Conservation (phyloP, 2,329 filamentous ascomycete species). For the Herpomyces periplanetae region DNA sequence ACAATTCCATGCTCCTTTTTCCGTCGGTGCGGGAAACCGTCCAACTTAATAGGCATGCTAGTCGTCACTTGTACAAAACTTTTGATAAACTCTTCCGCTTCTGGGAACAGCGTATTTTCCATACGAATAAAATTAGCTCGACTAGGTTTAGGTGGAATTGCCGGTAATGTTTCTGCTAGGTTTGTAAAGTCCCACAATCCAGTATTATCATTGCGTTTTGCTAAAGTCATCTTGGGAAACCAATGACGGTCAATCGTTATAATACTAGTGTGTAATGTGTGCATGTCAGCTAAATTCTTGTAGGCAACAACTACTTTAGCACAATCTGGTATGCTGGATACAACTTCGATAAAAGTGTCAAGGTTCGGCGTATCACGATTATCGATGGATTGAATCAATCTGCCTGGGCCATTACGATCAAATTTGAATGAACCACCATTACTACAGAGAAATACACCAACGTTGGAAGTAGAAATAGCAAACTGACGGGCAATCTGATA, state of each 20-base stretch:
- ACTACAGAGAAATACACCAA: conserved; percentile 71
- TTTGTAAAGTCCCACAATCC: conserved; percentile 85
- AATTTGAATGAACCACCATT: conserved; percentile 79
- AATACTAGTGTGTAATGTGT: conserved; percentile 72
- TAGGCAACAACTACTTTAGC: conserved; percentile 72
- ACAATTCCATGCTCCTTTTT: conserved; percentile 87
- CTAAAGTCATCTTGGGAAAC: conserved; percentile 73
- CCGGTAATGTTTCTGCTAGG: conserved; percentile 37
- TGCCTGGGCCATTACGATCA: conserved; percentile 57
- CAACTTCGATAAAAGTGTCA: conserved; percentile 54
- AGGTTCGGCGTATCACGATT: conserved; percentile 65
- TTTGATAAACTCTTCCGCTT: conserved; percentile 64
- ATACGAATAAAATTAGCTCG: conserved; percentile 73
- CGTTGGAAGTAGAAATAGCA: conserved; percentile 36
- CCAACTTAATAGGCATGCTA: conserved; percentile 72
- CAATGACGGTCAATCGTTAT: conserved; percentile 79
- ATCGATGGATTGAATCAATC: conserved; percentile 69
- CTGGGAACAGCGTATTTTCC: conserved; percentile 48
- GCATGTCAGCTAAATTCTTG: conserved; percentile 70
- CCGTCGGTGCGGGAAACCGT: conserved; percentile 78
- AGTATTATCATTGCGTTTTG: conserved; percentile 50
- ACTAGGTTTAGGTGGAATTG: conserved; percentile 24
- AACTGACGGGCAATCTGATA: conserved; percentile 93
- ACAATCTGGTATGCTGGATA: conserved; percentile 43
- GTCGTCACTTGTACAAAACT: conserved; percentile 82